phyloP scores from a whole-genome alignment of 805 yeast species.

The Hanseniaspora clermontiae region DNA sequence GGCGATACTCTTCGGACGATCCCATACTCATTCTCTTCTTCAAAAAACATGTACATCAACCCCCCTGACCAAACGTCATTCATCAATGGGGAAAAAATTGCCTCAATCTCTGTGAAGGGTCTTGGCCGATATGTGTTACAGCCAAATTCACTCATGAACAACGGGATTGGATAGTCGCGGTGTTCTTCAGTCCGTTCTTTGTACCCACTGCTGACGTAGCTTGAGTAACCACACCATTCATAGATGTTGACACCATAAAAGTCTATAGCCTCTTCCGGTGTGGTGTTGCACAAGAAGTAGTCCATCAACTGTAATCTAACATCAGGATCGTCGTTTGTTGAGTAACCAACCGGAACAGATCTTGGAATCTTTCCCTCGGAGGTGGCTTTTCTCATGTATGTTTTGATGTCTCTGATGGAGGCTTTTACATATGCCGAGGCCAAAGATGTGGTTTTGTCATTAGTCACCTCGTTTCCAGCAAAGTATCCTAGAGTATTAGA shows the following conservation, averaged over 20 bases:
- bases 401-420: constrained; percentile 78
- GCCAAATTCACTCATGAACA: constrained; percentile 72
- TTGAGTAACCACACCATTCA: constrained; percentile 72
- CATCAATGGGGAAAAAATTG: constrained; percentile 55
- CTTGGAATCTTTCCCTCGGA: constrained; percentile 38
- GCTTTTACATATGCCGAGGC: constrained; percentile 94
- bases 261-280: constrained; percentile 37
- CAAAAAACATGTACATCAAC: constrained; percentile 69
- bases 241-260: constrained; percentile 79
- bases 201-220: constrained; percentile 54
- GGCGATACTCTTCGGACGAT: constrained; percentile 40
- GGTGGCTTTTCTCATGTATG: constrained; percentile 43
- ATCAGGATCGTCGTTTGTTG: constrained; percentile 76
- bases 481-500: constrained; percentile 82
- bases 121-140: constrained; percentile 59
- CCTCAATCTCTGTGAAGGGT: constrained; percentile 56
- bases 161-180: constrained; percentile 52
- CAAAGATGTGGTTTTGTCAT: constrained; percentile 66
- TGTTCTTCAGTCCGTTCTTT: constrained; percentile 50
- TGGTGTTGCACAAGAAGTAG: constrained; percentile 72
- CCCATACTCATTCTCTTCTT: constrained; percentile 65
- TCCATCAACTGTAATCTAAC: constrained; percentile 71
- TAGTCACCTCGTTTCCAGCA: constrained; percentile 95
- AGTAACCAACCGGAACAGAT: constrained; percentile 82
- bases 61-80: constrained; percentile 79